Percentiles rank a stretch among this genome's conserved stretches.
Conservation (phyloP, 2,329 filamentous ascomycete species). For the Arthrobotrys sphaeroides region DNA sequence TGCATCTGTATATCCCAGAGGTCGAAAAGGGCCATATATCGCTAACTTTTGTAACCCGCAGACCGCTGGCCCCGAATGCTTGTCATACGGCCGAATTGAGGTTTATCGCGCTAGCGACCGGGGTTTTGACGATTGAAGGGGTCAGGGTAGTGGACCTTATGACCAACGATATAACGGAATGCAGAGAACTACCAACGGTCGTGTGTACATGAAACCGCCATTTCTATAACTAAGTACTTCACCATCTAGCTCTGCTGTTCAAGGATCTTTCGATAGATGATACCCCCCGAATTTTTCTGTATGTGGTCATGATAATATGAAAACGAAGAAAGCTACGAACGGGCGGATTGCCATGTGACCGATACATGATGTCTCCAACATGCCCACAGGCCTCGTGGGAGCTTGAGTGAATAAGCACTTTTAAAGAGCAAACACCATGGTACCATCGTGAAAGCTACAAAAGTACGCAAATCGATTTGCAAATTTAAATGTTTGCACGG, state of each 20-base stretch:
- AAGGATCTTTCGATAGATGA: not conserved
- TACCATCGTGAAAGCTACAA: not conserved
- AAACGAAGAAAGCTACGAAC: conserved; percentile 12
- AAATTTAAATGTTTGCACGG: conserved; percentile 23
- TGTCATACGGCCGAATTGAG: conserved; percentile 78
- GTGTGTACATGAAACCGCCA: conserved; percentile 60
- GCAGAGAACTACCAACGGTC: conserved; percentile 76
- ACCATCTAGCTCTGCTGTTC: not conserved
- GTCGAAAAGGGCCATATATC: conserved; percentile 22
- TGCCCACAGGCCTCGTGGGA: conserved; percentile 40
- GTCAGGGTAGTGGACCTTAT: conserved; percentile 77
- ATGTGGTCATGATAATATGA: not conserved
- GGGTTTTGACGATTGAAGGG: conserved; percentile 75
- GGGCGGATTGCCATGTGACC: conserved; percentile 23
- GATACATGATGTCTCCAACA: conserved; percentile 24
- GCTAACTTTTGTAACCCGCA: conserved; percentile 55
- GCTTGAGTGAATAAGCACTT: not conserved
- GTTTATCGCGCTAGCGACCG: conserved; percentile 74
- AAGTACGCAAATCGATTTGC: conserved; percentile 48
- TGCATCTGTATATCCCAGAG: conserved; percentile 1
- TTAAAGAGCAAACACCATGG: not conserved
- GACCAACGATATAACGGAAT: conserved; percentile 79
- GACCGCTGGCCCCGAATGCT: conserved; percentile 74
- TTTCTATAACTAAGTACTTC: too few species aligned
- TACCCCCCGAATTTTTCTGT: conserved; percentile 10